phyloP scores from a whole-genome alignment of 495 filamentous ascomycete species.

The Annulohypoxylon maeteangense region DNA sequence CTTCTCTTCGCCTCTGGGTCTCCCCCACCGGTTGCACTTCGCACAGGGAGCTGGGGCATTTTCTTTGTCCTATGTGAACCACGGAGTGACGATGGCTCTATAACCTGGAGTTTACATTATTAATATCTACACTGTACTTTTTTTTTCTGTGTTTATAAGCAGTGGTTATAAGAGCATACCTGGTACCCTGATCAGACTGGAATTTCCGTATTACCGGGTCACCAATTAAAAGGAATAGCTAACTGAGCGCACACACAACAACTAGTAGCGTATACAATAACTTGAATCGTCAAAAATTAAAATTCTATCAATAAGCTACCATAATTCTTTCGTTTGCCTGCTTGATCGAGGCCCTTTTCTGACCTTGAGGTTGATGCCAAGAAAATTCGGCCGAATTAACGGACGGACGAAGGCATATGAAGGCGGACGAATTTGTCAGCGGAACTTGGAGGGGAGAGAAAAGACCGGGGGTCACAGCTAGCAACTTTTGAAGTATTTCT shows the following conservation, averaged over 20 bases:
- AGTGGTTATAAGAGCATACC: background rate
- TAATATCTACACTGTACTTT: background rate
- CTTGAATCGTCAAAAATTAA: background rate
- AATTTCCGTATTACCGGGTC: background rate
- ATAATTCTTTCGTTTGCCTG: background rate
- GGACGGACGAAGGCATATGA: constrained; percentile 17
- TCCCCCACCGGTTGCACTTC: constrained; percentile 13
- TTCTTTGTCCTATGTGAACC: background rate
- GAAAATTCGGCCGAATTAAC: constrained; percentile 40
- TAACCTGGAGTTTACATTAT: background rate
- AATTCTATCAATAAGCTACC: background rate
- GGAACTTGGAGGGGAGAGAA: background rate
- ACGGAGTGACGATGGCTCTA: background rate
- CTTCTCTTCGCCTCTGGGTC: constrained; percentile 49
- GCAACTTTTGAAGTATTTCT: background rate
- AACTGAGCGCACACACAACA: background rate
- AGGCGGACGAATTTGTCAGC: constrained; percentile 49
- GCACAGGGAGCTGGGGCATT: constrained; percentile 27
- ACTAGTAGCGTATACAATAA: background rate
- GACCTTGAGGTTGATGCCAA: constrained; percentile 33
- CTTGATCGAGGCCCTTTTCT: background rate
- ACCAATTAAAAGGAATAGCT: background rate
- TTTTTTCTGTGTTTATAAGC: background rate
- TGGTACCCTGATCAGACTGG: background rate
- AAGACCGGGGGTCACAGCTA: background rate